Base-by-base conservation (phyloP, 208 protist species). In the Trypanosoma cruzi region DNA sequence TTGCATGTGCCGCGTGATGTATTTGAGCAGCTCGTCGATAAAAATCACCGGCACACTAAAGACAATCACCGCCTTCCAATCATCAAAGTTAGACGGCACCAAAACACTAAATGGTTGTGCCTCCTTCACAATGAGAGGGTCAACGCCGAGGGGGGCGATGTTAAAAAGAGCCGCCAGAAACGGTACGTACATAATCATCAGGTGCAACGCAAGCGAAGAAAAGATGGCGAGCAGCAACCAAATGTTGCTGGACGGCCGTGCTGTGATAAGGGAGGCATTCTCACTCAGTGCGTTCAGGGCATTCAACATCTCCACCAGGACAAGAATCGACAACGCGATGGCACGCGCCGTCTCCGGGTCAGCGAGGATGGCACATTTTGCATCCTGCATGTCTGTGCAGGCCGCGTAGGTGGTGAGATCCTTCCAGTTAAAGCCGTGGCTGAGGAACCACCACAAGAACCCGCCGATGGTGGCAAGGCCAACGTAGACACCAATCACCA, bases 281-380 rank as follows among this genome's bases (percentile, higher is more conserved):
- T 98, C 95, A 64, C 94, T 98, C 8, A 98, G 71, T 26, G 94
- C 94, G 64, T 98, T 98, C 44, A 98, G 80, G 20, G 96, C 94
- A 79, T 98, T 98, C 48, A 98, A 81, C 96, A 99, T 98, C 75
- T 98, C 97, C 26, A 98, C 81, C 4, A 95, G 58, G 6, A 98
- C 97, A 16, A 98, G 82, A 60, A 98, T 94, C 0, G 94, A 97
- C 16, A 99, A 72, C 7, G 94, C 88, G 52, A 98, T 84, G 7
- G 96, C 94, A 13, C 81, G 80, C 28, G 95, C 86, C 18, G 84
- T 86, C 52, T 86, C 68, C 0, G 90, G 86, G 48, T 93, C 82
- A 11, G 69, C 80, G 6, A 92, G 67, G 13, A 80, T 70, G 13
- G 53, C 65, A 68, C 87, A 96, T 48, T 80, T 88, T 13, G 22